Evolutionary conservation across 2,329 filamentous ascomycete species (phyloP), one percentile per base, ranked within the genome.

Genomic region (Colletotrichum sp.): DNA sequence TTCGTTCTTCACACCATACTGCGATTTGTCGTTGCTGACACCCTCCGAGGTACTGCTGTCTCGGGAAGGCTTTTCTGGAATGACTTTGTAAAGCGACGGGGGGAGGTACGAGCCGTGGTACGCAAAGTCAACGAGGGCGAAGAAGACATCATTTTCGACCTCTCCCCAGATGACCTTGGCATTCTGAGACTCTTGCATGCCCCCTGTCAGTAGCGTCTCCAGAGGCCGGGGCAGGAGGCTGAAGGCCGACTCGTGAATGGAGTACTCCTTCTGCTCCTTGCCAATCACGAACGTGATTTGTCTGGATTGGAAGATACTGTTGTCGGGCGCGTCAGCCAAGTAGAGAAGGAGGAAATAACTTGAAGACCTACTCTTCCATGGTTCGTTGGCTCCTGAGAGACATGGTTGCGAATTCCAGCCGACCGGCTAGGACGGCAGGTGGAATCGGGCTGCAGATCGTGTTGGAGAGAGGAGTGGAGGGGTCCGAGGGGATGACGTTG

Each of bases 291-390:
- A 71, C 3, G 15, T 65, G 18, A 71, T 28, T 2, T 34, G 5
- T 12, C 68, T 59, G 9, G 68, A 66, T 10, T 66, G 59, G 10
- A 39, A 2, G 13, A 71, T 65, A 6, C 34, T 5, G 12, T 44
- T 8, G 15, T 59, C 16, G 21, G 9, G 24, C 7, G 36, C 1
- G 26, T n/a, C 8, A 15, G 24, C 34, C 6, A 36, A 8, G 8
- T 5, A 10, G 6, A 10, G 5, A 12, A 18, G 5, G 0, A 24
- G 2, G 6, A 4, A n/a, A 18, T 7, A 13, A 9, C 1, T 10
- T 15, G 55, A 1, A 16, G 10, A 18, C 44, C 3, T 16, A 68
- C 52, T 30, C 9, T 2, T 49, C 26, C 18, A 68, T 67, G 1
- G 2, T 4, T 34, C 34, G 10, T 10, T 68, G 36, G 8, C 30